phyloP scores from a whole-genome alignment of 257 asterid genomes.

The Nicotiana otophora region DNA sequence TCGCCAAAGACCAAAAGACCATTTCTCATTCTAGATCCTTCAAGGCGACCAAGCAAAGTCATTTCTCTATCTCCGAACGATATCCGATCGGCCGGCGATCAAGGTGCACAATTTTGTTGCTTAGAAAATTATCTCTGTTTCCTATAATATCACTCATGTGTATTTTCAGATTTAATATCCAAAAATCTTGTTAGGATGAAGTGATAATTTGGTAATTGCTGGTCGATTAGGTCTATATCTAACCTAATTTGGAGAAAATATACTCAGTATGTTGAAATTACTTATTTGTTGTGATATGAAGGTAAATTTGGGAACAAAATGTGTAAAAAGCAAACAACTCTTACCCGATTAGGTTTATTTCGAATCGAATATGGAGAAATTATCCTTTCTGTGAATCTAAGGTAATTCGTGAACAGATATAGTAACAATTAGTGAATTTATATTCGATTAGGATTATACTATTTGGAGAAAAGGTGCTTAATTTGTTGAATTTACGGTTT shows the following conservation, averaged over 20 bases:
- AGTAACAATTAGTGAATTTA: not conserved
- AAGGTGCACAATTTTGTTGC: not conserved
- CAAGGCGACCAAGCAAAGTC: not conserved
- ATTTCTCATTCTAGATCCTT: not conserved
- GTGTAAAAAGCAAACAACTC: not conserved
- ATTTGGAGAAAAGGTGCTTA: not conserved
- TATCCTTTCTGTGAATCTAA: not conserved
- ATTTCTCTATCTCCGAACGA: not conserved
- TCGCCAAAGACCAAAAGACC: not conserved
- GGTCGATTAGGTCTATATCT: not conserved
- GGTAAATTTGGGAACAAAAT: not conserved
- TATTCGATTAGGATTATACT: not conserved
- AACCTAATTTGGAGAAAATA: not conserved
- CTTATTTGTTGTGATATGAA: not conserved
- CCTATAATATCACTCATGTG: not conserved
- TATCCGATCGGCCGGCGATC: not conserved
- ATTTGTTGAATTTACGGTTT: no score
- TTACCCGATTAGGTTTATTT: not conserved
- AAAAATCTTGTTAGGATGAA: no score
- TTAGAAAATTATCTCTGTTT: not conserved
- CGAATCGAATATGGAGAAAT: not conserved
- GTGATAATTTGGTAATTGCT: not conserved
- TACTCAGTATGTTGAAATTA: not conserved
- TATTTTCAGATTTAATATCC: not conserved
- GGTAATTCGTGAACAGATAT: not conserved